Evolutionary conservation across 2,329 filamentous ascomycete genomes (phyloP).

Genomic region (Fusarium musae): DNA sequence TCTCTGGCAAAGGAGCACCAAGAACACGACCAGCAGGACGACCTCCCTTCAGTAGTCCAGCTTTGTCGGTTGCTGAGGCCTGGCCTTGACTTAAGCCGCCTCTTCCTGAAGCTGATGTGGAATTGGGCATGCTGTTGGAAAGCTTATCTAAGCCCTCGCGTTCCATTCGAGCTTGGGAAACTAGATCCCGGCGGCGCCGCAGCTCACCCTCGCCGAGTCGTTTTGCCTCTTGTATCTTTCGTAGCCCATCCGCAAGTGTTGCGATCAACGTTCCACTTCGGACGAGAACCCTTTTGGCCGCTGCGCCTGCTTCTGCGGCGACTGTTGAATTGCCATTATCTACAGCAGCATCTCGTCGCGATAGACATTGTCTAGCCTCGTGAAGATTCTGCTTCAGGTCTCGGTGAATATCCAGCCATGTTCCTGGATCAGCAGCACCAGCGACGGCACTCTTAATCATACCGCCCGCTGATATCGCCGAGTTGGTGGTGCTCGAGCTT

Average conservation of each 20-base stretch:
- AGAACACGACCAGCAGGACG: slow-evolving; percentile 70
- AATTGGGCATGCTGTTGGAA: slow-evolving; percentile 64
- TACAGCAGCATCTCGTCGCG: slow-evolving; percentile 68
- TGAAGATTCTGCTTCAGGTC: slow-evolving; percentile 73
- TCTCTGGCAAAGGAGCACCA: slow-evolving; percentile 78
- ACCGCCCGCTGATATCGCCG: slow-evolving; percentile 59
- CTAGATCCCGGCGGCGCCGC: slow-evolving; percentile 74
- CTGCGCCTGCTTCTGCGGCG: slow-evolving; percentile 71
- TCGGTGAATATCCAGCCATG: slow-evolving; percentile 81
- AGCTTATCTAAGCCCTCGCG: slow-evolving; percentile 80
- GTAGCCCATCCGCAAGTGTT: slow-evolving; percentile 73
- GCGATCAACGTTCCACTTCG: slow-evolving; percentile 73
- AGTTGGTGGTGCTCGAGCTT: slow-evolving; percentile 59
- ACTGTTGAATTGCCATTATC: slow-evolving; percentile 55
- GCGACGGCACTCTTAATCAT: slow-evolving; percentile 53
- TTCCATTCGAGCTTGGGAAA: slow-evolving; percentile 77
- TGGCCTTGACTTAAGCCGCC: slow-evolving; percentile 62
- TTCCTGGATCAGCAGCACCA: slow-evolving; percentile 67
- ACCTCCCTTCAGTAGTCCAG: slow-evolving; percentile 56
- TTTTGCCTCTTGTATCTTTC: slow-evolving; percentile 63
- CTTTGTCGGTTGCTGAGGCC: slow-evolving; percentile 60
- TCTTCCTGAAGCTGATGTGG: slow-evolving; percentile 41
- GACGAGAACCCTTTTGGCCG: slow-evolving; percentile 79
- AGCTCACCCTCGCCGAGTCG: slow-evolving; percentile 79
- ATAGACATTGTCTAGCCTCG: slow-evolving; percentile 77